Percentiles rank a stretch among this genome's conserved stretches.
Evolutionary conservation across 2,329 filamentous ascomycete genomes (phyloP).

Genomic region (Ambrosiella beaveri): DNA sequence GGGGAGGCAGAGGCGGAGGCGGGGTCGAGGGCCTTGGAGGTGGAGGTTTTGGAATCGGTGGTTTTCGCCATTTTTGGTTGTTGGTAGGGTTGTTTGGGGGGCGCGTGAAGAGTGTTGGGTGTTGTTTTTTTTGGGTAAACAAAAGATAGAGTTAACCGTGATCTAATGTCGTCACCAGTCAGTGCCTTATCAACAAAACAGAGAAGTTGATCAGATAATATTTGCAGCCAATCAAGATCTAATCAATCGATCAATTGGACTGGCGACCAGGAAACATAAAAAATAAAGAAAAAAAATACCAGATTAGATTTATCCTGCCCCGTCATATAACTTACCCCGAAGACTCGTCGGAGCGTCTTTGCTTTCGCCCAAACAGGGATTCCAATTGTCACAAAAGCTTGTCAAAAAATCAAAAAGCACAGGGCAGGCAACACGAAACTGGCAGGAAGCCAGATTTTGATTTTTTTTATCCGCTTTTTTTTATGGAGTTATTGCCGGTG

Average conservation of each 20-base stretch:
- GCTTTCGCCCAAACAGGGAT: background rate
- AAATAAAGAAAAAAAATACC: background rate
- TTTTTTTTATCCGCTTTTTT: background rate
- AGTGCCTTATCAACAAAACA: too few species aligned
- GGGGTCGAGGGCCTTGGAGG: slow-evolving; percentile 2
- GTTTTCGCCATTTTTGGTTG: background rate
- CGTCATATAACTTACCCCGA: background rate
- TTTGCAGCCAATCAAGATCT: too few species aligned
- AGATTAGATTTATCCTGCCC: background rate
- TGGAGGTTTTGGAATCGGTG: background rate
- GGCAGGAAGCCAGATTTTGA: background rate
- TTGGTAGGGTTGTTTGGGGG: background rate
- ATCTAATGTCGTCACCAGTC: too few species aligned
- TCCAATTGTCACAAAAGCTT: background rate
- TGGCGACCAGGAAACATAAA: background rate
- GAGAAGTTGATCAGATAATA: too few species aligned
- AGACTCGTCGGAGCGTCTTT: background rate
- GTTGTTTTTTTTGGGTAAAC: background rate
- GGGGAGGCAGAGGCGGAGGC: slow-evolving; percentile 5
- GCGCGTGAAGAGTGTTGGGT: too few species aligned
- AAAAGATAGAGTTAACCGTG: background rate
- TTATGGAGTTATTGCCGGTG: background rate
- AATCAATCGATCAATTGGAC: too few species aligned
- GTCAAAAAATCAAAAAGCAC: background rate
- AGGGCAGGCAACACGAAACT: background rate